These are phyloP conservation scores for Wickerhamomyces rabaulensis DNA, from an alignment of 805 yeast species.

Conservation along the genomic window DNA sequence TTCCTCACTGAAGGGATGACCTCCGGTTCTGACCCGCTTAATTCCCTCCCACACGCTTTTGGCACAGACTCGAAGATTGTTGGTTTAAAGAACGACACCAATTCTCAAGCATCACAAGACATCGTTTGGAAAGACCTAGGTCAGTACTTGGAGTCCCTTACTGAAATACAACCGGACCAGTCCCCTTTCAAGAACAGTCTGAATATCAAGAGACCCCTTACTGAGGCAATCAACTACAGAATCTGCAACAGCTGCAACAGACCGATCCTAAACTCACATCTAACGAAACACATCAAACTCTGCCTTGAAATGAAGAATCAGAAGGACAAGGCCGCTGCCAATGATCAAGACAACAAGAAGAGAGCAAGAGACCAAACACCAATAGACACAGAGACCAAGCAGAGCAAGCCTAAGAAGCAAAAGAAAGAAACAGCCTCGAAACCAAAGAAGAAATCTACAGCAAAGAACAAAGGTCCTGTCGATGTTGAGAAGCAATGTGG, in stretches of 20 bases:
- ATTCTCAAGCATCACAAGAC: conserved; percentile 5
- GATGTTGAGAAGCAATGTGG: conserved; percentile 96
- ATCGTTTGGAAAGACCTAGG: conserved; percentile 29
- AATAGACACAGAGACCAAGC: conserved; percentile 2
- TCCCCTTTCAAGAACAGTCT: conserved; percentile 19
- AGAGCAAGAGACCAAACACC: conserved; percentile 19
- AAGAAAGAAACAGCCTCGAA: conserved; percentile 21
- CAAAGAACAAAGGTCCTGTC: conserved; percentile 74
- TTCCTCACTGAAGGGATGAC: conserved; percentile 14
- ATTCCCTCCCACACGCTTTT: conserved; percentile 16
- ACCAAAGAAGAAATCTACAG: conserved; percentile 37
- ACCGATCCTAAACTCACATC: conserved; percentile 35
- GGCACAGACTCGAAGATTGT: conserved; percentile 23
- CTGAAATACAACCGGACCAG: conserved; percentile 6
- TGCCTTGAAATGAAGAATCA: conserved; percentile 33
- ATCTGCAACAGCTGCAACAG: conserved; percentile 43
- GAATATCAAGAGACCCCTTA: conserved; percentile 29
- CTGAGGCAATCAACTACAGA: conserved; percentile 35
- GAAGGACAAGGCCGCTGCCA: conserved; percentile 8
- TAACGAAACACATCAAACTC: conserved; percentile 33
- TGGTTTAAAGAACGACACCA: conserved; percentile 15
- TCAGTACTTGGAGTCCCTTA: conserved; percentile 24
- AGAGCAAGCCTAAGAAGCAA: conserved; percentile 18
- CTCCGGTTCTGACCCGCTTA: conserved; percentile 16
- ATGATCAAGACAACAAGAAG: conserved; percentile 8